These are phyloP conservation scores for Excoecaria agallocha DNA, from an alignment of 345 rosid genomes.

Conservation along the genomic window DNA sequence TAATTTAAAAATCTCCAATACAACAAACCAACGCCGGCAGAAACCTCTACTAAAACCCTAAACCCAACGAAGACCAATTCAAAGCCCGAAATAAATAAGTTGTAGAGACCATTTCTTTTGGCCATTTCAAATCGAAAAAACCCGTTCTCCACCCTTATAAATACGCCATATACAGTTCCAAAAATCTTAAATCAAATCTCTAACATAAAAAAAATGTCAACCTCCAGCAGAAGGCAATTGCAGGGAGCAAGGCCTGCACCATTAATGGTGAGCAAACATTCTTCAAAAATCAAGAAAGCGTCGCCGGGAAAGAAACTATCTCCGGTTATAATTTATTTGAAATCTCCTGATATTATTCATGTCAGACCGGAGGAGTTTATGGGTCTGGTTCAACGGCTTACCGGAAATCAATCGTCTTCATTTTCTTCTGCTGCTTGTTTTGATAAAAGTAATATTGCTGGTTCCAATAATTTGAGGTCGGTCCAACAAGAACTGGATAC, in stretches of 20 bases:
- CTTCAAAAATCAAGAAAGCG: slow-evolving; percentile 17
- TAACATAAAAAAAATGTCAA: neutral
- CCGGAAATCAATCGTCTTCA: slow-evolving; percentile 26
- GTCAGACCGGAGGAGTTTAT: slow-evolving; percentile 43
- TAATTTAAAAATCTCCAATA: too few relatives aligned
- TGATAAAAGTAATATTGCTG: neutral
- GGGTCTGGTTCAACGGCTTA: slow-evolving; percentile 48
- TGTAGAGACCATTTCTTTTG: neutral
- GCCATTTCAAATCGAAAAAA: neutral
- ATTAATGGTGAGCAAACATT: slow-evolving; percentile 20
- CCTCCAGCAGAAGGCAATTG: neutral
- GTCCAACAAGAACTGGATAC: neutral
- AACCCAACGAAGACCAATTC: neutral
- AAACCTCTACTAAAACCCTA: neutral
- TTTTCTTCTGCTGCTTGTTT: neutral
- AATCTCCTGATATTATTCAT: slow-evolving; percentile 47
- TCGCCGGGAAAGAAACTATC: neutral
- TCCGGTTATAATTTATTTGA: slow-evolving; percentile 38
- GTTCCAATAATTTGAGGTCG: neutral
- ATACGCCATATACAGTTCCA: neutral
- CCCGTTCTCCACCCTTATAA: neutral
- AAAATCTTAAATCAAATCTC: neutral
- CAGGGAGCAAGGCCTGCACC: slow-evolving; percentile 22
- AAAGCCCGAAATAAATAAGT: neutral
- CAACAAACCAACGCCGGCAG: neutral